Base-by-base conservation (phyloP, 2,329 filamentous ascomycete species). In the Penicillium frequentans region DNA sequence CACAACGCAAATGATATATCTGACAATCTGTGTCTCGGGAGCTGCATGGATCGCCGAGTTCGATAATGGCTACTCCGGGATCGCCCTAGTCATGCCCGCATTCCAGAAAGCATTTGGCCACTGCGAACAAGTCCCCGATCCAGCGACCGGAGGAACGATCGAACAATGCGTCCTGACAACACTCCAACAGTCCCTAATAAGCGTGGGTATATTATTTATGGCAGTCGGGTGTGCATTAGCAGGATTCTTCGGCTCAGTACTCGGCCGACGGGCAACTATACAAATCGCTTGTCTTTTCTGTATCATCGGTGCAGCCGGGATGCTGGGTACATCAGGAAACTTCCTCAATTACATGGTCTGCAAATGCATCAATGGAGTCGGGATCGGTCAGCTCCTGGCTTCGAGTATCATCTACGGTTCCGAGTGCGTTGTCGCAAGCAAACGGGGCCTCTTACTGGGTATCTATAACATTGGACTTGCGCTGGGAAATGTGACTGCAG, bases 381-480 rank as follows among this genome's bases (percentile, higher is more conserved):
- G 67, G 1, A 59, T 69, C 27, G 67, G 67, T 3, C 63, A 67
- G 26, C 55, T 69, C 19, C 45, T 60, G 3, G 46, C 64, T 14
- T 49, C 66, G 1, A 60, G 61, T 29, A 49, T 64, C 10, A 60
- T 63, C 5, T 69, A 65, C 19, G 65, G 67, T 7, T 62, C 66
- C 3, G 67, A 69, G 39, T 69, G 64, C 46, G 64, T 67, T 37
- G 56, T 54, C 4, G 61, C 67, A 23, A 58, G 52, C 39, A 65
- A 68, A 50, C 64, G 67, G 2, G 67, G 67, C 1, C 35, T 66
- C 23, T 53, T 62, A 2, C 26, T 68, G 16, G 63, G 63, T 5
- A 49, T 69, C n/a, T 69, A 66, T 53, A 68, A 67, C 21, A 57
- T 68, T 35, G 68, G 68, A 4, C 53, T 68, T 11, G 67, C 67